phyloP scores from a whole-genome alignment of 2,329 filamentous ascomycete species.

The Neopestalotiopsis sp. region DNA sequence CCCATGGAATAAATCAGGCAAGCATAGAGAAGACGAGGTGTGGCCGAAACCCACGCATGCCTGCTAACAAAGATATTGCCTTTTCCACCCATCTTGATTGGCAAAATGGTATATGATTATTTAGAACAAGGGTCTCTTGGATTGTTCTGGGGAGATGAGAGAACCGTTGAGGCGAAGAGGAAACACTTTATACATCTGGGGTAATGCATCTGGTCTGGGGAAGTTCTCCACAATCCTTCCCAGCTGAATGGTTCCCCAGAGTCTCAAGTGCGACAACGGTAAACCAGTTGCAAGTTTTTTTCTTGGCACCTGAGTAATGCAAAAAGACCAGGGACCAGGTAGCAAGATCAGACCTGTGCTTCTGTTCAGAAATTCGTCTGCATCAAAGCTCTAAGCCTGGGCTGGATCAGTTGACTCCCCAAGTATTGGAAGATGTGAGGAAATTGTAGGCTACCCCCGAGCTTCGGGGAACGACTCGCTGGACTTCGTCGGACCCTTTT shows the following conservation, averaged over 20 bases:
- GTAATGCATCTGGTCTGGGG: neutral
- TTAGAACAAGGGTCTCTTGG: neutral
- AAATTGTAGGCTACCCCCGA: neutral
- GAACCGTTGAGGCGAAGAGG: neutral
- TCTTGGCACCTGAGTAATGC: no score
- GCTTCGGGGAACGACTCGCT: neutral
- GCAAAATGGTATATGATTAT: neutral
- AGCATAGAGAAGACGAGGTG: constrained; percentile 20
- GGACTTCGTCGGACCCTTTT: neutral
- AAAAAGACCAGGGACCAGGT: no score
- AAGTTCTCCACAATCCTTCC: neutral
- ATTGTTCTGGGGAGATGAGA: neutral
- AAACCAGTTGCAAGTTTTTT: no score
- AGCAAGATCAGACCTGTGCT: no score
- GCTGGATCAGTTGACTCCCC: no score
- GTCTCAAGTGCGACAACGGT: neutral
- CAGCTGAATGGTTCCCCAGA: neutral
- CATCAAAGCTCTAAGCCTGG: no score
- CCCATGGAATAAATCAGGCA: constrained; percentile 25
- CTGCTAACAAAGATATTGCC: constrained; percentile 22
- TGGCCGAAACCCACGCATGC: constrained; percentile 21
- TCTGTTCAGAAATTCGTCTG: no score
- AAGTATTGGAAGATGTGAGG: neutral
- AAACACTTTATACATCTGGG: constrained; percentile 5
- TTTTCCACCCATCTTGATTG: constrained; percentile 9